Base-by-base conservation (phyloP, 805 yeast species). In the Zygotorulaspora florentina region DNA sequence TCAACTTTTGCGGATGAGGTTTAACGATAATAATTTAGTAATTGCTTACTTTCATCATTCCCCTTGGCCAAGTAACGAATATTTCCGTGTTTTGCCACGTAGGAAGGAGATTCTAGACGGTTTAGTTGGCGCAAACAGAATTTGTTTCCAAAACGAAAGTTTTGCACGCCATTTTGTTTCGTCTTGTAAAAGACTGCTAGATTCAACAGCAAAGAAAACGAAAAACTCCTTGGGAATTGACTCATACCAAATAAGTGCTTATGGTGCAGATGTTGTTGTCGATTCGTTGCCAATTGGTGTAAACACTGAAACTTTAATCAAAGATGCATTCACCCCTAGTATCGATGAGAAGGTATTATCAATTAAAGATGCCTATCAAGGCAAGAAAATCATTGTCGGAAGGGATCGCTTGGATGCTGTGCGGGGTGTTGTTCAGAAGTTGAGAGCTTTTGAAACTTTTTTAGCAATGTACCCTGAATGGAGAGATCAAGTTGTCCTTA, bases 11-110 rank as follows among this genome's bases (percentile, higher is more conserved):
- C 75, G 96, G 54, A 81, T 83, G 85, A 80, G 77, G 57, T 72
- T 84, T 40, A 56, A 50, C 30, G 53, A 53, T 23, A 87, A 87
- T 2, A 78, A 83, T 46, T 85, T 87, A 5, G 72, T 72, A 50
- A 84, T 90, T 53, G 93, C 91, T 11, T 79, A 86, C 43, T 89
- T 79, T 65, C 67, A 90, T 53, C 96, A 90, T 64, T 77, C 87
- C 2, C 96, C 97, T n/a, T 90, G 91, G 75, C 96, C 97, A 10
- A 82, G 96, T 20, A 83, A 89, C 13, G 99, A 93, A 66, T 89
- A 90, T 64, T 88, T 93, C 69, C 76, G 97, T 51, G 86, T 96
- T 55, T 67, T 95, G 29, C 82, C 96, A 31, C 86, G 86, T 66
- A 77, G 99, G 54, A 75, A 80, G 46, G 84, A 86, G 59, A 70